Evolutionary conservation across 2,329 filamentous ascomycete genomes (phyloP), one percentile per base, ranked within the genome.

Genomic region (Sarocladium oryzae): DNA sequence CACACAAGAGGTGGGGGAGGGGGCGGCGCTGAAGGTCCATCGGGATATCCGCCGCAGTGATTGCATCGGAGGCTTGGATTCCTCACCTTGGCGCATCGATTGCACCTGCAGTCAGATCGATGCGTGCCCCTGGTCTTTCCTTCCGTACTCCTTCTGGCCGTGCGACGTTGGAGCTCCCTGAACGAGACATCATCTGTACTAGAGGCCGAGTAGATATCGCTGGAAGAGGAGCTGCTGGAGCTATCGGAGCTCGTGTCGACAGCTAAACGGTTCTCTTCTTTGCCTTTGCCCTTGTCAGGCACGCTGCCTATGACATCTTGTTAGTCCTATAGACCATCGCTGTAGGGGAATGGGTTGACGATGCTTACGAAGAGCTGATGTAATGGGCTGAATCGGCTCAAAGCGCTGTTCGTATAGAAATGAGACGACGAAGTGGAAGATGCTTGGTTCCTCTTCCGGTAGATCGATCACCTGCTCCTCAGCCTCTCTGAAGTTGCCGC

Each of bases 361-460:
- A 26, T 61, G 54, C 60, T 54, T 55, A 68, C 69, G 57, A 26
- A 76, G 60, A 2, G 65, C 71, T 23, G 66, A 66, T 2, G 72
- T 65, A 30, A 66, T 62, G n/a, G 73, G 62, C 54, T 63, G 70
- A 52, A 75, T 72, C 32, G 74, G 74, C 3, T 69, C 63, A 55
- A 71, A 77, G 51, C 62, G 69, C 18, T 66, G 69, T 55, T 77
- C 74, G 55, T 77, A 77, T 11, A 77, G 61, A 49, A 70, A 77
- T n/a, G 73, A 72, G 32, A 79, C 63, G 37, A 78, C 60, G 54
- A 77, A 76, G 52, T 75, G 72, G 54, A 79, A 78, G 43, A 75
- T 69, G 51, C 69, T 68, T 2, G 75, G 73, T 55, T 77, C 68
- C 53, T 78, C 75, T 52, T 78, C 75, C 0, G 73, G 74, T 1